Evolutionary conservation across 164 flowering plant species (phyloP).

Genomic region (Stephania cephalantha): DNA sequence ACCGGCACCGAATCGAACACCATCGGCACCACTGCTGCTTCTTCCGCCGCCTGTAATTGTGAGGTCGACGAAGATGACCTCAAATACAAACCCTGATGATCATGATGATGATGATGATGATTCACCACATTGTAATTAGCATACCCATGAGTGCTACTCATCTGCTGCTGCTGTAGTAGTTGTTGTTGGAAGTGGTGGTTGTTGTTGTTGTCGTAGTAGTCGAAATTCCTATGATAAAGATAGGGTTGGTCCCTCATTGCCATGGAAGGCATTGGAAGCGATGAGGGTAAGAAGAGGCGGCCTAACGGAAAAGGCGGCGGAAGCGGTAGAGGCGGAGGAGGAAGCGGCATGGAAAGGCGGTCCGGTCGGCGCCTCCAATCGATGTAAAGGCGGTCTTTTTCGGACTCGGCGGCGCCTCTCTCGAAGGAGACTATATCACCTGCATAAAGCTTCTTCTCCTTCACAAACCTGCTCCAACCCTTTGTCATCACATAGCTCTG

Average conservation of each 20-base stretch:
- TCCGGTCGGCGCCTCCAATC: slow-evolving; percentile 74
- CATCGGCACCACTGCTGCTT: slow-evolving; percentile 19
- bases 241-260: slow-evolving; percentile 6
- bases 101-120: too few relatives aligned
- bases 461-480: slow-evolving; percentile 96
- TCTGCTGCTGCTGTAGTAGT: slow-evolving; percentile 5
- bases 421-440: slow-evolving; percentile 91
- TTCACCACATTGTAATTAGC: slow-evolving; percentile 24
- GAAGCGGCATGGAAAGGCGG: slow-evolving; percentile 13
- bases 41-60: slow-evolving; percentile 16
- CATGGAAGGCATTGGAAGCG: neutral
- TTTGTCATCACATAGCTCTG: slow-evolving; percentile 99
- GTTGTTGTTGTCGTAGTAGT: slow-evolving; percentile 4
- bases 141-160: neutral
- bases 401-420: slow-evolving; percentile 50
- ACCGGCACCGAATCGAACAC: slow-evolving; percentile 75
- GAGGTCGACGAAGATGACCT: slow-evolving; percentile 22
- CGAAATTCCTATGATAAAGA: slow-evolving; percentile 20
- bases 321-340: slow-evolving; percentile 23
- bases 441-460: slow-evolving; percentile 89
- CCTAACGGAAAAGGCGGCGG: slow-evolving; percentile 26
- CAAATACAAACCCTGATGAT: slow-evolving; percentile 16
- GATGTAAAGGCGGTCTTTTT: slow-evolving; percentile 54
- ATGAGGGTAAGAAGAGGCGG: slow-evolving; percentile 19
- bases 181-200: slow-evolving; percentile 6